Evolutionary conservation across 345 rosid genomes (phyloP).

Genomic region (Aethionema arabicum): DNA sequence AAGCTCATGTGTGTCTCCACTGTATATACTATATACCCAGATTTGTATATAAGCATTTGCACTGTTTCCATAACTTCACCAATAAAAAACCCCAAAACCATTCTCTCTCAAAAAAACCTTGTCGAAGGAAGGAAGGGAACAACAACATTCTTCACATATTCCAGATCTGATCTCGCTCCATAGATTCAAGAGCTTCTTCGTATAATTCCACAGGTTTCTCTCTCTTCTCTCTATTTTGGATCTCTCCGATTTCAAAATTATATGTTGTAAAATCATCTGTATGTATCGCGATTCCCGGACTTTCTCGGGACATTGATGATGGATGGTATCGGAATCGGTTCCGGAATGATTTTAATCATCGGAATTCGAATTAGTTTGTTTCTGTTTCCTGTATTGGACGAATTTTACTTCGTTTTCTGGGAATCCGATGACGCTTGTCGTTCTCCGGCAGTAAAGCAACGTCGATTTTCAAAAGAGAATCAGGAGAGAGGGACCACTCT

Average conservation of each 20-base stretch:
- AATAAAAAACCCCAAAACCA: slow-evolving; percentile 26
- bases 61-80: slow-evolving; percentile 22
- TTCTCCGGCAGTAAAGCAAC: not conserved
- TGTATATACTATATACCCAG: not conserved
- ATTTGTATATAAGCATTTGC: slow-evolving; percentile 16
- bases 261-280: not conserved
- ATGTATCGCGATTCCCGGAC: not conserved
- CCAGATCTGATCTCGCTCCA: slow-evolving; percentile 32
- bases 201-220: slow-evolving; percentile 24
- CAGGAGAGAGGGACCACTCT: slow-evolving; percentile 28
- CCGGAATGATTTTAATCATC: not conserved
- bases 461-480: not conserved
- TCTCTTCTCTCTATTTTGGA: slow-evolving; percentile 12
- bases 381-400: not conserved
- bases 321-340: slow-evolving; percentile 9
- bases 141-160: slow-evolving; percentile 25
- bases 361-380: not conserved
- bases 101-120: slow-evolving; percentile 29
- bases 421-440: not conserved
- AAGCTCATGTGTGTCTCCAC: slow-evolving; percentile 17
- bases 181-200: slow-evolving; percentile 19
- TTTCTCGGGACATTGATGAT: slow-evolving; percentile 13
- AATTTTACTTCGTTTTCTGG: not conserved
- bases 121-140: slow-evolving; percentile 22
- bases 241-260: slow-evolving; percentile 16